Base-by-base conservation (phyloP, 2,329 filamentous ascomycete genomes). In the Cytospora mali region DNA sequence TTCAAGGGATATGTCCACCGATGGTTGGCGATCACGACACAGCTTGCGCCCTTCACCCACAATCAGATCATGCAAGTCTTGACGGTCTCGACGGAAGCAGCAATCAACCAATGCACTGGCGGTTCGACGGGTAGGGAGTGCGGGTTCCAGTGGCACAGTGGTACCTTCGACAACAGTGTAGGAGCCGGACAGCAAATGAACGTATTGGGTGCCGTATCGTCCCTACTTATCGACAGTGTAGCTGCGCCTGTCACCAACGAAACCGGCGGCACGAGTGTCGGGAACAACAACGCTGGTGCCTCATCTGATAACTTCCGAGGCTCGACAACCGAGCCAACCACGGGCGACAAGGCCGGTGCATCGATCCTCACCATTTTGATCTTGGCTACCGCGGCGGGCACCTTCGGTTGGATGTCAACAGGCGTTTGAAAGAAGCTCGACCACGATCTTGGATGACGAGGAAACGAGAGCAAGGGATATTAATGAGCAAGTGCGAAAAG, bases 111-210 rank as follows among this genome's bases (percentile, higher is more conserved):
- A 46, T 66, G 64, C 31, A 66, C 62, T 23, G 64, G 64, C 33
- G 62, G 62, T 2, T 10, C 28, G 28, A 61, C 66, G 51, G 73
- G 78, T 18, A 75, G 76, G 33, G 72, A 75, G 21, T 88, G 86
- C 70, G 81, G 84, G 10, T 77, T 84, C 28, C 75, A 75, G 55
- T 88, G 85, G 85, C 78, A 76, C 39, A 68, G 71, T 3, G 74
- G 71, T 2, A 71, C 70, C 1, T 84, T 79, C 66, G 82, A 84
- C 69, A 79, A 78, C 33, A 80, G 80, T 25, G 76, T 75, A 27
- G 81, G 83, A 57, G 80, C 84, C 63, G 82, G 84, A 52, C 79
- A 86, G 71, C 80, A 85, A 71, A 81, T 86, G 72, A 81, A 79
- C 66, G 82, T 81, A 0, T 74, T 85, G 48, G 78, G 79, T 39